Evolutionary conservation across 768 basidiomycete species (phyloP).

Genomic region (Mrakia frigida): DNA sequence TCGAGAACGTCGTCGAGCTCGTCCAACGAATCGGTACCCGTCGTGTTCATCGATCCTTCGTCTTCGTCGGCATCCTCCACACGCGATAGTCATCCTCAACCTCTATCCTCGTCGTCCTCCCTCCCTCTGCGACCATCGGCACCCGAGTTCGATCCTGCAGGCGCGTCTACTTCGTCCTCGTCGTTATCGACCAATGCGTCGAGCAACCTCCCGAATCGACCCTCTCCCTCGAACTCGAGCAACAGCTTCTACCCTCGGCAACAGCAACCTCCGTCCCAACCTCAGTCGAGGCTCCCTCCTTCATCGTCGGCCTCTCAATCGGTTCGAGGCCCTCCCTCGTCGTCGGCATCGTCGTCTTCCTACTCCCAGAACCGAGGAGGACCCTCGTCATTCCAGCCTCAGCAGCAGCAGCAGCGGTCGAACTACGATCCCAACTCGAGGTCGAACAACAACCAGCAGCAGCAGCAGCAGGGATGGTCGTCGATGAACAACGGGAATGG

Average conservation of each 20-base stretch:
- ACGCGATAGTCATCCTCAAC: neutral
- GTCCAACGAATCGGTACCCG: slow-evolving; percentile 31
- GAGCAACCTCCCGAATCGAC: neutral
- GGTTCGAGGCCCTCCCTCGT: neutral
- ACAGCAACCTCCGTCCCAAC: neutral
- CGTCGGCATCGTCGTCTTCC: neutral
- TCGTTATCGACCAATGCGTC: neutral
- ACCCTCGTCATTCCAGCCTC: neutral
- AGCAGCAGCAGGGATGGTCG: slow-evolving; percentile 5
- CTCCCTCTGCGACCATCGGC: slow-evolving; percentile 28
- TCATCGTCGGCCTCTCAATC: neutral
- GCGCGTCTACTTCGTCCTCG: neutral
- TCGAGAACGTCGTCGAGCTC: slow-evolving; percentile 27
- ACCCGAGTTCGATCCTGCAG: slow-evolving; percentile 20
- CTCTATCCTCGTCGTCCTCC: neutral
- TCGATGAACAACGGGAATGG: no score
- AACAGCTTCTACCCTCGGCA: neutral
- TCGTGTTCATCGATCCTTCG: slow-evolving; percentile 23
- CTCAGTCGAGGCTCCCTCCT: neutral
- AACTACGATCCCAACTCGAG: neutral
- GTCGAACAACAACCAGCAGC: neutral
- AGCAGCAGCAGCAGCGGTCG: slow-evolving; percentile 6
- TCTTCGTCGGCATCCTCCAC: neutral
- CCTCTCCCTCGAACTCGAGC: neutral
- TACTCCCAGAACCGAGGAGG: neutral